Percentiles rank a stretch among this genome's conserved stretches.
Conservation (phyloP, 1,139 yeast species). For the Pichia terricola region DNA sequence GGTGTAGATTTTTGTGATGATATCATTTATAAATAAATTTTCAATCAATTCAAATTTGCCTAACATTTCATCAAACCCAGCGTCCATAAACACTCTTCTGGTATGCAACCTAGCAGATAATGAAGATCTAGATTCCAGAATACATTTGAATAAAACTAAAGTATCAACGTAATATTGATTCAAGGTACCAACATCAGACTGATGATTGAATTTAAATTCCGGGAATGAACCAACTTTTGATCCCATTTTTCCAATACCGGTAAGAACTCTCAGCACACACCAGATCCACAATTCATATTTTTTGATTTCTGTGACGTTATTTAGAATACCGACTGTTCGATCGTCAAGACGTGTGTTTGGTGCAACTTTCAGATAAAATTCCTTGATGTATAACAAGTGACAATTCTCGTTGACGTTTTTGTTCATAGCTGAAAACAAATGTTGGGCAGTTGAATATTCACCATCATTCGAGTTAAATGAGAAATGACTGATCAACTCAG, state of each 20-base stretch:
- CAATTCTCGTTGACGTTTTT: conserved; percentile 50
- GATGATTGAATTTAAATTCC: conserved; percentile 47
- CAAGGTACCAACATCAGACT: background rate
- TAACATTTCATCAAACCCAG: conserved; percentile 62
- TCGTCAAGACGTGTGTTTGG: conserved; percentile 16
- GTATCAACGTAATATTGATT: background rate
- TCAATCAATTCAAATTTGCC: conserved; percentile 53
- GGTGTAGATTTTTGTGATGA: conserved; percentile 55
- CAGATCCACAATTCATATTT: conserved; percentile 82
- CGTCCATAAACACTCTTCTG: conserved; percentile 67
- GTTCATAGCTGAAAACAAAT: conserved; percentile 56
- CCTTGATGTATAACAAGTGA: conserved; percentile 34
- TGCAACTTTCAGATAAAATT: conserved; percentile 15
- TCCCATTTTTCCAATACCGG: conserved; percentile 84
- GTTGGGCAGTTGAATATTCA: conserved; percentile 29
- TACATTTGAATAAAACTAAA: background rate
- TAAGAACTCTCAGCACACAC: conserved; percentile 62
- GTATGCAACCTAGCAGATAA: conserved; percentile 62
- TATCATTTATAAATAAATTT: conserved; percentile 55
- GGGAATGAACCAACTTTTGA: conserved; percentile 90
- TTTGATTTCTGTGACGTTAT: conserved; percentile 29
- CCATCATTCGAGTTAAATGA: conserved; percentile 28
- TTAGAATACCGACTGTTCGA: conserved; percentile 18
- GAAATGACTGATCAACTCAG: conserved; percentile 58
- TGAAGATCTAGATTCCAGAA: conserved; percentile 25